Conservation (phyloP, 192 early-diverging fungal genomes). For the Dimargaris cristalligena region DNA sequence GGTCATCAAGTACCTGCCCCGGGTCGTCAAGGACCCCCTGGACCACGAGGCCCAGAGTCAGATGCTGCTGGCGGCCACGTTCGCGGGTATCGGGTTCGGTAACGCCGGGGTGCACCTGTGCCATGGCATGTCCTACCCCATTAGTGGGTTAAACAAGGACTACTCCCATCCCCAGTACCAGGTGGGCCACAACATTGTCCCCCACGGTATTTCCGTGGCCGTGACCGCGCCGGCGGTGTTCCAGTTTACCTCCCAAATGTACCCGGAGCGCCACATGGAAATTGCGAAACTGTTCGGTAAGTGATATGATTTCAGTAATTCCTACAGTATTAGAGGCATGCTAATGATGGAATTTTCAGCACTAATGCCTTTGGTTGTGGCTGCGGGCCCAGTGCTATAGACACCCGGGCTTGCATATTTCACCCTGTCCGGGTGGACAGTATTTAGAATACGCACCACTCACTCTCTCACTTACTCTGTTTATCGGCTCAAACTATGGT, state of each 20-base stretch:
- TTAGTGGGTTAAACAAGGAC: slow-evolving; percentile 63
- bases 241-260: slow-evolving; percentile 59
- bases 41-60: slow-evolving; percentile 55
- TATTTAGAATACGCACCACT: too few species aligned
- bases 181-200: slow-evolving; percentile 54
- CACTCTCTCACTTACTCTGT: too few species aligned
- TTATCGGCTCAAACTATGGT: too few species aligned
- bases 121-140: slow-evolving; percentile 70
- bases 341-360: too few species aligned
- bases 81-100: slow-evolving; percentile 79
- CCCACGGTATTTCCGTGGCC: slow-evolving; percentile 72
- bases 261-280: slow-evolving; percentile 75
- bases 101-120: slow-evolving; percentile 83
- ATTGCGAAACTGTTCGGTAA: slow-evolving; percentile 54
- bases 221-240: slow-evolving; percentile 84
- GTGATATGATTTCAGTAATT: too few species aligned
- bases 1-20: slow-evolving; percentile 61
- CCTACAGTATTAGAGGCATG: too few species aligned
- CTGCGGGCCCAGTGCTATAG: too few species aligned
- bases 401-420: too few species aligned
- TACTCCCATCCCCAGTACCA: slow-evolving; percentile 72
- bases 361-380: too few species aligned
- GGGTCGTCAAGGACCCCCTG: slow-evolving; percentile 47
- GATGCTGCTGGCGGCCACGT: slow-evolving; percentile 80
- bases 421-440: too few species aligned